These are phyloP conservation scores for Hirsutella thompsonii DNA, from an alignment of 2,329 filamentous ascomycete species.

Conservation along the genomic window DNA sequence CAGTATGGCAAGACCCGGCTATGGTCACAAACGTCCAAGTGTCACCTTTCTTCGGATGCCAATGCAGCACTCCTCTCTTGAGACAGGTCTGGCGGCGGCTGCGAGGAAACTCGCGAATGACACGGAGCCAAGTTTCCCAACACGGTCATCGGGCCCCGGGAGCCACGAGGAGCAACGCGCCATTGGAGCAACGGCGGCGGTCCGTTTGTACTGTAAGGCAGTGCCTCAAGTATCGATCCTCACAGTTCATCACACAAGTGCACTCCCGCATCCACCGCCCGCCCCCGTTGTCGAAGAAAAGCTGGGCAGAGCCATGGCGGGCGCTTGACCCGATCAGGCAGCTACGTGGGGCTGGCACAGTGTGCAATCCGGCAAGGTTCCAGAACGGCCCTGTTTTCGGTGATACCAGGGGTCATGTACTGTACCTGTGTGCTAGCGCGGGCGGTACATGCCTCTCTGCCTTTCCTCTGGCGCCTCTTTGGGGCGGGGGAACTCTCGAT, in stretches of 20 bases:
- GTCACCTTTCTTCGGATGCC: too few species aligned
- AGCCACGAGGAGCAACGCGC: neutral
- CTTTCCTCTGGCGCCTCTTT: too few species aligned
- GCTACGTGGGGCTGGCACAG: slow-evolving; percentile 2
- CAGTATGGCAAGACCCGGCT: too few species aligned
- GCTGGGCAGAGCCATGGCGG: slow-evolving; percentile 1
- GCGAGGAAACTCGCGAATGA: neutral
- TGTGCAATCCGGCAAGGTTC: slow-evolving; percentile 1
- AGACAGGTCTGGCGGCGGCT: neutral
- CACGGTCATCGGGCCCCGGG: neutral
- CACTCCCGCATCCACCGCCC: neutral
- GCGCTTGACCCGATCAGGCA: slow-evolving; percentile 3
- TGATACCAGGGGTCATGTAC: neutral
- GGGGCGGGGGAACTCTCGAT: too few species aligned
- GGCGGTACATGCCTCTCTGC: neutral
- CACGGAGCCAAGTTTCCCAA: neutral
- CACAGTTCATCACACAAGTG: neutral
- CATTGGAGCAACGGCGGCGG: neutral
- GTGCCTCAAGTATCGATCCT: too few species aligned
- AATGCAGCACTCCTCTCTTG: neutral
- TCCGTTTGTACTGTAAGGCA: too few species aligned
- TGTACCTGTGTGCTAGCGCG: neutral
- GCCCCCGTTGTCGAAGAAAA: neutral
- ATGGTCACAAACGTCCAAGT: too few species aligned
- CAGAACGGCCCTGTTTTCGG: neutral